These are phyloP conservation scores for Tylopilus sp. DNA, from an alignment of 1,284 basidiomycete species.

Conservation along the genomic window DNA sequence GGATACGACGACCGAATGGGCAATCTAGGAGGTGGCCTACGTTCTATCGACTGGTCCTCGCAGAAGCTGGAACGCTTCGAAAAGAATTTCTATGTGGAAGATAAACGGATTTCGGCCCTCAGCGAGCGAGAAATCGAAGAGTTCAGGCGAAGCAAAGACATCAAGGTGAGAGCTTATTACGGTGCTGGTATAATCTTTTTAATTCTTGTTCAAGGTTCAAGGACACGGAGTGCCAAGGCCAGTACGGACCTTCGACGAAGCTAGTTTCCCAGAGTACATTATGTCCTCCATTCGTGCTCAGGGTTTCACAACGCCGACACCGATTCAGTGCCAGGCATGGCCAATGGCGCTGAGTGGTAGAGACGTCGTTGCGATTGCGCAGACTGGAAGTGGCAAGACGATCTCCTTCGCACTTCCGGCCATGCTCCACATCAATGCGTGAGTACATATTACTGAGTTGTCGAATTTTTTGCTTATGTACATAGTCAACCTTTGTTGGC, in stretches of 20 bases:
- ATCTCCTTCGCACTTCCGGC: conserved; percentile 97
- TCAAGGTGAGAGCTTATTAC: conserved; percentile 54
- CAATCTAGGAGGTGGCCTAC: conserved; percentile 80
- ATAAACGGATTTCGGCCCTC: conserved; percentile 78
- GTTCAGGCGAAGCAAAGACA: conserved; percentile 83
- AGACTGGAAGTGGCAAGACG: conserved; percentile 96
- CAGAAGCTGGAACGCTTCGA: conserved; percentile 80
- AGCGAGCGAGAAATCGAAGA: conserved; percentile 86
- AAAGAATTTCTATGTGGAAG: conserved; percentile 98
- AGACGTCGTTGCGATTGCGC: conserved; percentile 95
- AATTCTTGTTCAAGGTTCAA: conserved; percentile 61
- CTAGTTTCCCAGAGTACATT: conserved; percentile 95
- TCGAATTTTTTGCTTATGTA: conserved; percentile 7
- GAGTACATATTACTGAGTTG: conserved; percentile 31
- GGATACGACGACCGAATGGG: conserved; percentile 48
- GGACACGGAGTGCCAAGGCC: conserved; percentile 88
- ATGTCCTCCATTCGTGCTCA: conserved; percentile 91
- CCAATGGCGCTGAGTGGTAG: conserved; percentile 94
- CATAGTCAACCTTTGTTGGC: conserved; percentile 84
- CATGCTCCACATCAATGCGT: conserved; percentile 99
- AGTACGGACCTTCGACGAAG: conserved; percentile 89
- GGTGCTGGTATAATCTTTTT: background rate
- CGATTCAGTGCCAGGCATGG: conserved; percentile 99
- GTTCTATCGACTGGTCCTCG: conserved; percentile 80
- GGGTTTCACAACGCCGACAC: conserved; percentile 86